A percentile compares a stretch with the other conserved stretches of the same genome.
Evolutionary conservation across 73 alveolate genomes (phyloP).

Genomic region (Urostyla sp.): DNA sequence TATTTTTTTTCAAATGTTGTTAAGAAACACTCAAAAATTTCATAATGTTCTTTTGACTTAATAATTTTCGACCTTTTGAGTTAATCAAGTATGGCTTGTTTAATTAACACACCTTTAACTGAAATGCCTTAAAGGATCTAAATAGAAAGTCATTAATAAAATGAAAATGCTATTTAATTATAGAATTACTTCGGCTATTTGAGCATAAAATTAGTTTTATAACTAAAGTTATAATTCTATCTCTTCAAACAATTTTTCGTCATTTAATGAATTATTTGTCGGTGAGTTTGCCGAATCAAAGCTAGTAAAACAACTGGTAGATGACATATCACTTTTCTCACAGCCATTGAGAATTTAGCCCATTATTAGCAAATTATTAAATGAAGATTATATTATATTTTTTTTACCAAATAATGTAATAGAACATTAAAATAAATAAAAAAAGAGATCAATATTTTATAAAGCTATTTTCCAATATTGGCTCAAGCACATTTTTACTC

Average conservation of each 20-base stretch:
- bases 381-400: too few species aligned
- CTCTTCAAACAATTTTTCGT: slow-evolving; percentile 8
- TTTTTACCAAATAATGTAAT: too few species aligned
- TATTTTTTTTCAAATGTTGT: slow-evolving; percentile 34
- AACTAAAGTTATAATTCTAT: not conserved
- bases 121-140: slow-evolving; percentile 1
- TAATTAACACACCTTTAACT: slow-evolving; percentile 19
- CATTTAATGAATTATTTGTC: slow-evolving; percentile 3
- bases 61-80: slow-evolving; percentile 16
- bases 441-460: too few species aligned
- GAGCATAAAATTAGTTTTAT: not conserved
- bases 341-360: slow-evolving; percentile 39
- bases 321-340: not conserved
- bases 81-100: not conserved
- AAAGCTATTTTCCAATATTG: too few species aligned
- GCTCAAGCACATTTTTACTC: too few species aligned
- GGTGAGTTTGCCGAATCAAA: not conserved
- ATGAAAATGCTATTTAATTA: not conserved
- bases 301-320: not conserved
- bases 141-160: not conserved
- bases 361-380: slow-evolving; percentile 7
- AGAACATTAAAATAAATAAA: too few species aligned
- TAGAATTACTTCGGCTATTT: slow-evolving; percentile 29
- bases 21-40: not conserved
- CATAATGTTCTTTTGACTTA: not conserved